Evolutionary conservation across 176 grass and related monocot genomes (phyloP).

Genomic region (Triticum monococcum): DNA sequence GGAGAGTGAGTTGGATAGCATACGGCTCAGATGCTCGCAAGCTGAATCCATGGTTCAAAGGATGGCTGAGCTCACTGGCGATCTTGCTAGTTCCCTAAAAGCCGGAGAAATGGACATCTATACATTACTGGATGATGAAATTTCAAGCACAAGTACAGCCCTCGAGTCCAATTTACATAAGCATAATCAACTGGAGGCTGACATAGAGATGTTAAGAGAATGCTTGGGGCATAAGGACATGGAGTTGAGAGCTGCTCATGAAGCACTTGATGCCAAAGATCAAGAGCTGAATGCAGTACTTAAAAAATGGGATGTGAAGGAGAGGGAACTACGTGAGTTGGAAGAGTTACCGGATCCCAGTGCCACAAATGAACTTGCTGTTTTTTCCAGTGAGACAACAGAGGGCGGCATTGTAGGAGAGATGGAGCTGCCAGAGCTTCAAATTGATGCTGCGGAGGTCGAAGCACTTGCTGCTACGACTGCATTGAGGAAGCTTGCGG

Average conservation of each 20-base stretch:
- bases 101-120: conserved; percentile 35
- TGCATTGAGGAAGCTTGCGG: conserved; percentile 38
- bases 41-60: conserved; percentile 53
- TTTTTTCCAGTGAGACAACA: conserved; percentile 16
- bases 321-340: conserved; percentile 44
- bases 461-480: conserved; percentile 50
- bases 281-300: conserved; percentile 48
- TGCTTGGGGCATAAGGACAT: conserved; percentile 51
- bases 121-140: conserved; percentile 46
- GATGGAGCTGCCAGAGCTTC: conserved; percentile 10
- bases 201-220: conserved; percentile 56
- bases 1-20: conserved; percentile 48
- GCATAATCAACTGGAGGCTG: conserved; percentile 54
- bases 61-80: conserved; percentile 54
- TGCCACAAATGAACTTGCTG: conserved; percentile 10
- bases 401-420: background rate
- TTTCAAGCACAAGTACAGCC: conserved; percentile 31
- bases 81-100: conserved; percentile 55
- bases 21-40: conserved; percentile 43
- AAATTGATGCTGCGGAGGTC: conserved; percentile 29
- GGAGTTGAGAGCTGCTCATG: conserved; percentile 38
- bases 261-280: conserved; percentile 50
- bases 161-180: conserved; percentile 49
- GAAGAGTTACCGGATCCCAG: conserved; percentile 33
- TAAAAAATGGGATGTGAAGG: conserved; percentile 34